phyloP scores from a whole-genome alignment of 805 yeast species.

The Vanderwaltozyma tropicalis region DNA sequence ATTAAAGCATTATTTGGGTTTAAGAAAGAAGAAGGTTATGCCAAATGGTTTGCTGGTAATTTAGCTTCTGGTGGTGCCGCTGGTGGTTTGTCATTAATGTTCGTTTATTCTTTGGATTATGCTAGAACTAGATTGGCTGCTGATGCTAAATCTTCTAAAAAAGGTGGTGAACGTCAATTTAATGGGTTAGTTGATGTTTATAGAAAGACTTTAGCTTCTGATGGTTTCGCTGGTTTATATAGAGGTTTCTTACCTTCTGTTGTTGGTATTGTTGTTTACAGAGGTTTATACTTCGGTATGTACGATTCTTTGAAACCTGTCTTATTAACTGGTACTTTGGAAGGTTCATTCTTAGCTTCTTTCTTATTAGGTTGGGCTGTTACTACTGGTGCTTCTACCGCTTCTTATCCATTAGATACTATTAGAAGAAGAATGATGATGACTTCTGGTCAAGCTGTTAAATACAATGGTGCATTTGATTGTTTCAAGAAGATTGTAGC shows the following conservation, averaged over 20 bases:
- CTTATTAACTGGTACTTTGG: conserved; percentile 86
- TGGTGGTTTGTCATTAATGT: conserved; percentile 48
- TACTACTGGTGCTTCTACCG: conserved; percentile 97
- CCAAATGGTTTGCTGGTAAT: conserved; percentile 94
- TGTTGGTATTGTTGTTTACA: conserved; percentile 94
- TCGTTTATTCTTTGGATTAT: conserved; percentile 71
- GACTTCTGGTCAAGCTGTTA: conserved; percentile 98
- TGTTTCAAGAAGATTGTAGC: conserved; percentile 87
- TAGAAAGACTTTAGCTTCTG: conserved; percentile 89
- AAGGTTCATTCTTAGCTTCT: conserved; percentile 90
- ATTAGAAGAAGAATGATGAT: conserved; percentile 99
- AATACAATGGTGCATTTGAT: conserved; percentile 91
- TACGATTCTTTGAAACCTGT: conserved; percentile 95
- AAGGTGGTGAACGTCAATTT: conserved; percentile 91
- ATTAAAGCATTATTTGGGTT: conserved; percentile 92
- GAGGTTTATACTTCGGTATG: conserved; percentile 98
- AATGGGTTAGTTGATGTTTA: conserved; percentile 94
- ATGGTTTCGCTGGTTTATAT: conserved; percentile 97
- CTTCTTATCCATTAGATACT: conserved; percentile 98
- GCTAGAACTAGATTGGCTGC: conserved; percentile 99
- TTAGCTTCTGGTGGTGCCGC: conserved; percentile 98
- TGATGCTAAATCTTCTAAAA: conserved; percentile 83
- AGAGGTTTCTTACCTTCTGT: conserved; percentile 99
- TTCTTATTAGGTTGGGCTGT: conserved; percentile 96
- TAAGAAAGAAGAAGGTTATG: conserved; percentile 92